Base-by-base conservation (phyloP, 2,329 filamentous ascomycete genomes). In the Ceratocystiopsis sp. region DNA sequence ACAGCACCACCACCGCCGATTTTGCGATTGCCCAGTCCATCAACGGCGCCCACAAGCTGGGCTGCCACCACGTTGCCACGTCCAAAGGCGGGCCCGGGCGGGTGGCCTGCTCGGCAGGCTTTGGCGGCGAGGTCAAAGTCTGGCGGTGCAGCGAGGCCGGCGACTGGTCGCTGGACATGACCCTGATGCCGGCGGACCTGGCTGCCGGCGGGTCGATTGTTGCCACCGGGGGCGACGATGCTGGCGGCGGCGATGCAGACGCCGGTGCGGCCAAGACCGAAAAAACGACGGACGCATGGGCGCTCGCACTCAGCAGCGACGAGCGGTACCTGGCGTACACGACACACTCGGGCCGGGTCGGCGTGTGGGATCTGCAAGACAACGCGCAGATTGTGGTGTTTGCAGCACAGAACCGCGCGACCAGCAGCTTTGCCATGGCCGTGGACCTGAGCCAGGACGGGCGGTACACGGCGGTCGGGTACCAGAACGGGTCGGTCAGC, bases 401-500 rank as follows among this genome's bases (percentile, higher is more conserved):
- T 55, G 45, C 44, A 40, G 65, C 65, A 1, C 85, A 89, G 52
- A 86, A 86, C 14, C 61, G 65, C 14, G 47, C 50, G 9, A 44
- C 47, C 11, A 65, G 64, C 1, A 89, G 81, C 59, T 96, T 95
- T 62, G 89, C 86, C 35, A 75, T 91, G 63, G 82, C 81, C 54
- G 78, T 98, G 48, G 87, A 91, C 58, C 62, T 96, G 58, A 78
- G 74, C 52, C 61, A 65, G 17, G 82, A 98, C 59, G 89, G 87
- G 42, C 78, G 75, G 49, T 81, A 85, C 59, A 93, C 87, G 29
- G 89, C 87, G 4, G 93, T 82, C 42, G 91, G 91, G 0, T 89
- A 98, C 61, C 83, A 94, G 58, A 94, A 83, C 54, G 91, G 91
- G 15, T 79, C 78, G 13, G 74, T 96, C 49, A 95, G 95, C 62